Base-by-base conservation (phyloP, 2,329 filamentous ascomycete species). In the Colletotrichum sojae region DNA sequence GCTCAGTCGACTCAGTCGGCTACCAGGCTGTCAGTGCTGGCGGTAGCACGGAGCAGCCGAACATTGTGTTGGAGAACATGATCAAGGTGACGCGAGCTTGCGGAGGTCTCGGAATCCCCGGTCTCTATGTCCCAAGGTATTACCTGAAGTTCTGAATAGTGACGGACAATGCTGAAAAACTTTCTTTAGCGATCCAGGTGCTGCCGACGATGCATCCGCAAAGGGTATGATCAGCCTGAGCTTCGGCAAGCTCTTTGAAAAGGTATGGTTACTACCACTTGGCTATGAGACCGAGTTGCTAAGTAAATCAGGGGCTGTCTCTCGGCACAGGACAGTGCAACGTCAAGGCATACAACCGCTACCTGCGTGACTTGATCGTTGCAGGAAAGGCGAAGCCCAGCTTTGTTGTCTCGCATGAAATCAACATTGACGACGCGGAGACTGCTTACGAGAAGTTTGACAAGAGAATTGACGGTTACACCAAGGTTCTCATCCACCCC, bases 241-340 rank as follows among this genome's bases (percentile, higher is more conserved):
- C 62, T 92, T 92, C 73, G 89, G 90, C 64, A 92, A 92, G 76
- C 80, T 92, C 0, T 92, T 92, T 73, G 89, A 92, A 73, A 92
- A 92, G 83, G 88, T 85, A 76, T 57, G 73, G n/a, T 6, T 12
- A 1, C 63, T n/a, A 49, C 15, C 10, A 20, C 2, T 3, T 8
- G 31, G 25, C 10, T 15, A 22, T 45, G 40, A 64, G 27, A 6
- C 20, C 25, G 57, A 55, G 48, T 25, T 22, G 39, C 22, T 60
- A 31, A 31, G 5, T 16, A 52, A 6, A 31, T 2, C 16, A 89
- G 86, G 89, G 89, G 2, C 80, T 91, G 5, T 83, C 84, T 2
- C 79, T 92, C 2, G 86, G 87, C 10, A 90, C 88, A 3, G 89
- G 89, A 0, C 89, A 91, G 75, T 91, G 89, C 79, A 92, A 92